Base-by-base conservation (phyloP, 306 rosid genomes). In the Malus fusca region DNA sequence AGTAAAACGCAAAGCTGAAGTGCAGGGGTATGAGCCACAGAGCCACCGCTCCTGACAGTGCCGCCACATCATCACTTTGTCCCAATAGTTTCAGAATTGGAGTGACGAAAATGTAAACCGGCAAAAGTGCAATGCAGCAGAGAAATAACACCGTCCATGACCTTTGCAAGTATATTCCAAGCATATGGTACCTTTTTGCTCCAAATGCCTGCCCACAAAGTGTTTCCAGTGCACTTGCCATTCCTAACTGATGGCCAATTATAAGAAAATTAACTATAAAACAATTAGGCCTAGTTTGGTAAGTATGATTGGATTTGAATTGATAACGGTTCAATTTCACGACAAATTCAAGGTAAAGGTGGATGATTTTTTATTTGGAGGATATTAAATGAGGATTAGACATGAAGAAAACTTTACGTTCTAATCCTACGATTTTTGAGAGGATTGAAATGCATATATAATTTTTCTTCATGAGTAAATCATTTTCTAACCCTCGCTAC, bases 1-100 rank as follows among this genome's bases (percentile, higher is more conserved):
- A 93, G 86, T 89, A 88, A 69, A 92, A 92, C 0, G 89, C 96
- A 11, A 90, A 89, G 76, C 96, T 90, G 78, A 93, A 85, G 78
- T 93, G 98, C 21, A 93, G 73, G 0, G 96, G 98, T 56, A 89
- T 87, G 3, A 90, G 79, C 91, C 93, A 86, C 11, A 85, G 0
- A 4, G 98, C 96, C 73, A 90, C 91, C 21, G 68, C 44, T 3
- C 40, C 21, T 22, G 93, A 11, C 14, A 48, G 53, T 3, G 12
- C 53, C 5, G 55, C 55, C 5, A 51, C 19, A 5, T 13, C 55
- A 12, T 51, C 55, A 4, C 19, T 17, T 12, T 51, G 55, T 11
- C 55, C 55, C 14, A 15, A 11, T 4, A 48, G 19, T 17, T 51
- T 51, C 19, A 51, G 55, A 17, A 51, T 51, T 12, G 55, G 55